Evolutionary conservation across 2,329 filamentous ascomycete genomes (phyloP).

Genomic region (Fusarium neocosmosporiellum): DNA sequence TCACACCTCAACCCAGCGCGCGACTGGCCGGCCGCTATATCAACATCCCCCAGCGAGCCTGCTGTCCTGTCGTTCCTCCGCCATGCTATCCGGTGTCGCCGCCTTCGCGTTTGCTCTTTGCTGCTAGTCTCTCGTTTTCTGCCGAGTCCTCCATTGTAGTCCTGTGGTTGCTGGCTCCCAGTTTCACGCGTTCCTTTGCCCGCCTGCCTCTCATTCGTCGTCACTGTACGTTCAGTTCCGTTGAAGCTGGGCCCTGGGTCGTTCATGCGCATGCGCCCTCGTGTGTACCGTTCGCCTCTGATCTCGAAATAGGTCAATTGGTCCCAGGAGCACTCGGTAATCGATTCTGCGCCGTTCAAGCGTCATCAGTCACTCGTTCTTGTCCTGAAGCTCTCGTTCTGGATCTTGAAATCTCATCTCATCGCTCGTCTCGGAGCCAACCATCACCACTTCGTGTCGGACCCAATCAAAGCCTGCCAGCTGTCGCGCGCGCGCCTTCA

Average conservation of each 20-base stretch:
- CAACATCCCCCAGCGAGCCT: conserved; percentile 35
- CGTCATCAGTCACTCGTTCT: conserved; percentile 42
- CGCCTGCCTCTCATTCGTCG: conserved; percentile 27
- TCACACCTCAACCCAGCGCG: conserved; percentile 40
- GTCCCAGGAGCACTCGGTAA: conserved; percentile 26
- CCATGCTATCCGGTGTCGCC: conserved; percentile 42
- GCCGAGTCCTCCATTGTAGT: conserved; percentile 30
- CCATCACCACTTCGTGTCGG: conserved; percentile 36
- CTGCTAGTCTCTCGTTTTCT: conserved; percentile 43
- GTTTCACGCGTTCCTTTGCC: conserved; percentile 27
- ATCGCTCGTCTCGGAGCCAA: conserved; percentile 35
- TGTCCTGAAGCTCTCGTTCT: conserved; percentile 33
- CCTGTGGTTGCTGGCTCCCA: conserved; percentile 31
- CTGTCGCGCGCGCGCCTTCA: conserved; percentile 47
- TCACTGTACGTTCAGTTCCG: conserved; percentile 8
- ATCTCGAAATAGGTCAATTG: conserved; percentile 41
- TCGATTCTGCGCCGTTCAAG: conserved; percentile 28
- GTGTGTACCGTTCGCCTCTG: conserved; percentile 27
- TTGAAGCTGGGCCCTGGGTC: conserved; percentile 23
- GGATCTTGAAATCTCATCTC: conserved; percentile 37
- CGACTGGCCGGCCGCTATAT: conserved; percentile 41
- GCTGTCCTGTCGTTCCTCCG: conserved; percentile 35
- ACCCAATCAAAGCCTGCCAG: conserved; percentile 52
- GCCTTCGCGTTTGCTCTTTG: conserved; percentile 35
- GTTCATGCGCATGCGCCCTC: conserved; percentile 36